phyloP scores from a whole-genome alignment of 2,329 filamentous ascomycete species.

The Chrysoporthe cubensis region DNA sequence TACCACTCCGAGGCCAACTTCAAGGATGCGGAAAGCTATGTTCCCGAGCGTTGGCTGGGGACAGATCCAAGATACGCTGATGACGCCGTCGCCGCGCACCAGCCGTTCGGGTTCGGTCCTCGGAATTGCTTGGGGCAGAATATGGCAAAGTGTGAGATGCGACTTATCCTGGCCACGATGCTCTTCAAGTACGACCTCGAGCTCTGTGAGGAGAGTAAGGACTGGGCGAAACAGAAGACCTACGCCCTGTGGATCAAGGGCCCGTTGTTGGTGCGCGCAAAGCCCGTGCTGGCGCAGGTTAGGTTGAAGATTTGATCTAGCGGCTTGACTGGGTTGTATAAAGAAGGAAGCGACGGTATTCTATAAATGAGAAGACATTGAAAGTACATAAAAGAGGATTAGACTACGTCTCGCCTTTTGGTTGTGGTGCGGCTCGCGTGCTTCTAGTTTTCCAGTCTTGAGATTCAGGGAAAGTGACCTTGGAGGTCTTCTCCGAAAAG shows the following conservation, averaged over 20 bases:
- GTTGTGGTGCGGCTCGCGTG: neutral
- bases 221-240: constrained; percentile 13
- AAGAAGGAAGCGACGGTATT: neutral
- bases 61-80: neutral
- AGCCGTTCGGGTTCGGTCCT: constrained; percentile 16
- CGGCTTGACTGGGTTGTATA: neutral
- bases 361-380: neutral
- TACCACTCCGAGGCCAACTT: constrained; percentile 10
- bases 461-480: neutral
- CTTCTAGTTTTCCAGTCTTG: neutral
- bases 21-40: constrained; percentile 10
- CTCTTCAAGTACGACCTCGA: constrained; percentile 18
- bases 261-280: constrained; percentile 9
- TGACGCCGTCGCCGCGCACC: constrained; percentile 2
- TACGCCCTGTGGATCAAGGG: constrained; percentile 17
- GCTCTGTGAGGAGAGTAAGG: constrained; percentile 9
- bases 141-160: constrained; percentile 16
- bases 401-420: neutral
- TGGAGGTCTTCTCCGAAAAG: neutral
- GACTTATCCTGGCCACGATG: constrained; percentile 8
- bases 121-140: constrained; percentile 15
- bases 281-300: constrained; percentile 7
- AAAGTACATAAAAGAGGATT: neutral
- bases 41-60: constrained; percentile 15
- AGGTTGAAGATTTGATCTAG: constrained; percentile 13